A percentile compares a stretch with the other conserved stretches of the same genome.
Evolutionary conservation across 805 yeast species (phyloP).

Genomic region (Metschnikowia cerradonensis): DNA sequence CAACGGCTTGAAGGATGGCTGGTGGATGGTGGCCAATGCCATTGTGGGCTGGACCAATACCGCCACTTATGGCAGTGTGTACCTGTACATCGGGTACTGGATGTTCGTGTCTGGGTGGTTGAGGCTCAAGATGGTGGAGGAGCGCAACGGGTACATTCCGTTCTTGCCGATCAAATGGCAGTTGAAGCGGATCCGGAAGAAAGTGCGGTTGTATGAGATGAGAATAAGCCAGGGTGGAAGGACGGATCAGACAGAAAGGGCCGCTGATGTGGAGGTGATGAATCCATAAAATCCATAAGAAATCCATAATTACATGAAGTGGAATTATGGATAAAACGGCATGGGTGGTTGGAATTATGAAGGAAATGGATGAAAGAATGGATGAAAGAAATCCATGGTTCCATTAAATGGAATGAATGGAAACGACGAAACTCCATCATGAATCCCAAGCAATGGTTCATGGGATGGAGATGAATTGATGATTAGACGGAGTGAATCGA

Average conservation of each 20-base stretch:
- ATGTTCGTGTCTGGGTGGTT: constrained; percentile 29
- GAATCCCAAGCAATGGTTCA: too few relatives aligned
- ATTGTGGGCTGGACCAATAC: constrained; percentile 45
- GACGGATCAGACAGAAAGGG: constrained; percentile 7
- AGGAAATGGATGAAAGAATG: too few relatives aligned
- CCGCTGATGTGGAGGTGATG: constrained; percentile 14
- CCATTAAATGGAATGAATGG: too few relatives aligned
- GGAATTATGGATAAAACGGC: too few relatives aligned
- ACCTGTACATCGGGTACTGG: constrained; percentile 38
- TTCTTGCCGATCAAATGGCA: constrained; percentile 60
- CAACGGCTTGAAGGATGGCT: constrained; percentile 41
- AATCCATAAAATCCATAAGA: background rate
- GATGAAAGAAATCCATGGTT: too few relatives aligned
- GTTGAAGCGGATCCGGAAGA: constrained; percentile 47
- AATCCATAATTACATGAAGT: too few relatives aligned
- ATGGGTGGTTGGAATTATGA: too few relatives aligned
- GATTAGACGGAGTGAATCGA: too few relatives aligned
- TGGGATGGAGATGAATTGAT: too few relatives aligned
- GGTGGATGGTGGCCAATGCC: constrained; percentile 47
- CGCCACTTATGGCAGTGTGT: constrained; percentile 43
- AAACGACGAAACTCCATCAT: too few relatives aligned
- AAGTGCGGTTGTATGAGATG: constrained; percentile 16
- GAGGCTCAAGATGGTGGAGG: constrained; percentile 31
- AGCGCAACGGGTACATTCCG: constrained; percentile 35
- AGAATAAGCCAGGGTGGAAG: constrained; percentile 6